Conservation (phyloP, 768 basidiomycete genomes). For the Candolleomyces aberdarensis region DNA sequence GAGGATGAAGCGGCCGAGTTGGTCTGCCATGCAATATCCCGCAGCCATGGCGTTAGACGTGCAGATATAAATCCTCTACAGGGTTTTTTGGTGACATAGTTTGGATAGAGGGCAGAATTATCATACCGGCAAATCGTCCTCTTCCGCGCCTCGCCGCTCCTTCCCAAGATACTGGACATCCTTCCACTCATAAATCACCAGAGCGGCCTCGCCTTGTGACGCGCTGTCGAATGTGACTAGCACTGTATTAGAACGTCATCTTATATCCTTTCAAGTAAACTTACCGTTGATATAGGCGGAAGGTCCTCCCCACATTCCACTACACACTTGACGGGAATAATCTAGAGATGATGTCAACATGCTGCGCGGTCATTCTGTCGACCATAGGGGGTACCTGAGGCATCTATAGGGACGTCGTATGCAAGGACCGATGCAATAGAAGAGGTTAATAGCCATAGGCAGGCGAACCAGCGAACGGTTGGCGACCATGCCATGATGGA, state of each 20-base stretch:
- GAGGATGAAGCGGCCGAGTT: conserved; percentile 91
- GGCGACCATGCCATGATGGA: conserved; percentile 23
- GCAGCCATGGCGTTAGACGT: conserved; percentile 74
- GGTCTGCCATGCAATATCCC: conserved; percentile 62
- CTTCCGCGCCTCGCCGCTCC: conserved; percentile 26
- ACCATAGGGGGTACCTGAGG: conserved; percentile 40
- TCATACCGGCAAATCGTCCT: conserved; percentile 65
- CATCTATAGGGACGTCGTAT: conserved; percentile 64
- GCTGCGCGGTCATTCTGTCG: background rate
- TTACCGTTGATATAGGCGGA: conserved; percentile 84
- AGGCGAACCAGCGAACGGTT: conserved; percentile 14
- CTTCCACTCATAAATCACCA: conserved; percentile 95
- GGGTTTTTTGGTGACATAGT: conserved; percentile 14
- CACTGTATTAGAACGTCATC: background rate
- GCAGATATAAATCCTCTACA: conserved; percentile 93
- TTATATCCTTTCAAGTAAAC: background rate
- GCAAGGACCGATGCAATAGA: conserved; percentile 36
- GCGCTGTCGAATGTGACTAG: conserved; percentile 73
- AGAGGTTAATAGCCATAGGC: conserved; percentile 28
- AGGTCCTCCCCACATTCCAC: conserved; percentile 87
- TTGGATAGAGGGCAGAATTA: background rate
- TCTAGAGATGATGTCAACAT: conserved; percentile 35
- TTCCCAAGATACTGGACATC: conserved; percentile 85
- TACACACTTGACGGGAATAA: conserved; percentile 87
- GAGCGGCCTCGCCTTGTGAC: conserved; percentile 85